phyloP scores from a whole-genome alignment of 495 filamentous ascomycete species.

The Penicillium lagena region DNA sequence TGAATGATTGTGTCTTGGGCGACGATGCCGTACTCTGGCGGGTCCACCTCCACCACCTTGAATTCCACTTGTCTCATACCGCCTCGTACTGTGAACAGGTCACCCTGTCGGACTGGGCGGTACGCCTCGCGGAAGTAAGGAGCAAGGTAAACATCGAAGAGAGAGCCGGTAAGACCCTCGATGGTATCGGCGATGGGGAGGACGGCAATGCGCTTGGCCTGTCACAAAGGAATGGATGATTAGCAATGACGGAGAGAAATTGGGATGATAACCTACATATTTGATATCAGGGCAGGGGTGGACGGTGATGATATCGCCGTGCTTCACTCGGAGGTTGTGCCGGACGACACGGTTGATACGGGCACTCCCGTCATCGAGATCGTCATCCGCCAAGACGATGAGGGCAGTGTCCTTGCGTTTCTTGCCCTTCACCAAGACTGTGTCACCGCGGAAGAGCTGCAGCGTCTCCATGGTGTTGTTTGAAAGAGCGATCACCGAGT shows the following conservation, averaged over 20 bases:
- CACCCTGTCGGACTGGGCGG: slow-evolving; percentile 90
- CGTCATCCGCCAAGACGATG: slow-evolving; percentile 95
- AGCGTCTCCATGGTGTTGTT: slow-evolving; percentile 99
- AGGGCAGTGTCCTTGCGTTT: slow-evolving; percentile 99
- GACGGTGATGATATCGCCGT: slow-evolving; percentile 93
- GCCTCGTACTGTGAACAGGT: slow-evolving; percentile 93
- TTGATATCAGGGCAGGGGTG: slow-evolving; percentile 99
- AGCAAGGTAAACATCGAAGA: slow-evolving; percentile 98
- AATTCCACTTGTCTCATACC: slow-evolving; percentile 99
- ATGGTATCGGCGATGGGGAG: slow-evolving; percentile 97
- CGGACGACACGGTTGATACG: slow-evolving; percentile 97
- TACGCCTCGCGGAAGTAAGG: slow-evolving; percentile 99
- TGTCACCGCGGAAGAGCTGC: slow-evolving; percentile 96
- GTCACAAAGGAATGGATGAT: slow-evolving; percentile 3
- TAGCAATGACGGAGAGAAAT: neutral
- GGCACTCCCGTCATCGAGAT: slow-evolving; percentile 92
- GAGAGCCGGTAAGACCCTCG: slow-evolving; percentile 91
- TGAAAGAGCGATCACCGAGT: slow-evolving; percentile 96
- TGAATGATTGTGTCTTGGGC: slow-evolving; percentile 98
- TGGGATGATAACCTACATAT: slow-evolving; percentile 63
- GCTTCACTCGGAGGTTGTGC: slow-evolving; percentile 97
- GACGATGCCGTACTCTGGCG: slow-evolving; percentile 96
- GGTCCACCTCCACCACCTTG: slow-evolving; percentile 98
- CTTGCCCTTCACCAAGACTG: slow-evolving; percentile 96
- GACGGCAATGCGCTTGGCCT: slow-evolving; percentile 98